These are phyloP conservation scores for Stentor coeruleus DNA, from an alignment of 73 alveolate species.

Conservation along the genomic window DNA sequence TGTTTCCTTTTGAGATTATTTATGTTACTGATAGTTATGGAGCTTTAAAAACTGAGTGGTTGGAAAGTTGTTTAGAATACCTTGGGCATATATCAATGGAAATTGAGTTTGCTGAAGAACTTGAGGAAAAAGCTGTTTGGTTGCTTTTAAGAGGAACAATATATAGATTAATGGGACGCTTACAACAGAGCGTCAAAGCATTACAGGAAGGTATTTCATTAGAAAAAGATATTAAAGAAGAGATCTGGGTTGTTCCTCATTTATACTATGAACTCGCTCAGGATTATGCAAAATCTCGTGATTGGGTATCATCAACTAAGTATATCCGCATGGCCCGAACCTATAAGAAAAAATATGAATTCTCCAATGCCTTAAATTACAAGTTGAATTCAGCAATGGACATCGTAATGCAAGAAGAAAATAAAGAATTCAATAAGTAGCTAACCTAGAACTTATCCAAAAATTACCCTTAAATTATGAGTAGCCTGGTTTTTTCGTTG, in stretches of 20 bases:
- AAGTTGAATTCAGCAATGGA: constrained; percentile 19
- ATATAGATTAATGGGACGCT: constrained; percentile 10
- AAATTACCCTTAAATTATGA: too few relatives aligned
- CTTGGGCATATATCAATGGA: constrained; percentile 19
- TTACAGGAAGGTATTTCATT: neutral
- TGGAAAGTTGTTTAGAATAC: neutral
- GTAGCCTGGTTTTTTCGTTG: too few relatives aligned
- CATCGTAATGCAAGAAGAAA: neutral
- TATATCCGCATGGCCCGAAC: constrained; percentile 9
- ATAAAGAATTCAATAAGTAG: constrained; percentile 19
- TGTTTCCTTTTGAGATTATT: constrained; percentile 32
- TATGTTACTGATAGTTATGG: constrained; percentile 28
- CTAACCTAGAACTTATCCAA: neutral
- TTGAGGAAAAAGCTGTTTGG: neutral
- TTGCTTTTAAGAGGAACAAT: constrained; percentile 17
- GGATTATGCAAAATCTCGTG: constrained; percentile 15
- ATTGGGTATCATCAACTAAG: constrained; percentile 1
- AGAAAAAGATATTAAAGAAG: constrained; percentile 9
- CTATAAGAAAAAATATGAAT: constrained; percentile 18
- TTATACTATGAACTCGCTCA: constrained; percentile 17
- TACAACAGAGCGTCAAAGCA: neutral
- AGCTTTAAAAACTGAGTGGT: constrained; percentile 15
- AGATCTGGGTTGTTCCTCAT: constrained; percentile 28
- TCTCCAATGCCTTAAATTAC: neutral
- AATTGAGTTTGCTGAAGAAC: constrained; percentile 16